Evolutionary conservation across 345 rosid species (phyloP), one percentile per base, ranked within the genome.

Genomic region (Isatis tinctoria): DNA sequence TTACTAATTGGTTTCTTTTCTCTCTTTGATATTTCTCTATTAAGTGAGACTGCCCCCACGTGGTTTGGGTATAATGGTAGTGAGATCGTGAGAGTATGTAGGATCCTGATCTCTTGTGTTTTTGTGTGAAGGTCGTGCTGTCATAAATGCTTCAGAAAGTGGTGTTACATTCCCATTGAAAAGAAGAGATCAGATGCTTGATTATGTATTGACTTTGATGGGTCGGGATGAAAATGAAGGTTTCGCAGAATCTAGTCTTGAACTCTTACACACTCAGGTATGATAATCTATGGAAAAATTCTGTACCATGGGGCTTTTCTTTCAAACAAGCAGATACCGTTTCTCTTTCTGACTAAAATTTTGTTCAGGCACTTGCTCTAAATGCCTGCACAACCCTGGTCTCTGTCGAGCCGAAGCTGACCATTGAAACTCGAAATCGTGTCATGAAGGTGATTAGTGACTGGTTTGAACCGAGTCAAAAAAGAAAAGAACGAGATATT

Each of bases 361-460:
- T 76, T 83, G 65, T 79, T 39, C 69, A 94, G 98, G 95, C 96
- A 51, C 90, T 91, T 76, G 98, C 98, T 80, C 80, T 94, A 69
- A 94, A 83, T 77, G 98, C 98, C 12, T 94, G 98, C 80, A 94
- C 96, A 70, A 94, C 98, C 51, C 79, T 94, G 79, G 98, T 94
- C 67, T 91, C 96, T 0, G 98, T 91, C 75, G 98, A 94, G 83
- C 98, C 98, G 63, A 94, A 88, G 80, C 82, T 94, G 75, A 89
- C 96, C n/a, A 76, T 87, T 16, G 98, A 94, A 70, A 94, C 98
- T 10, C 87, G 98, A 82, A 91, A 94, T 82, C 91, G 80, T 79
- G 87, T 94, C 67, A 66, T 94, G 85, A 94, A 94, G 98, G 98
- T 94, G 76, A 64, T 60, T 75, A 20, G 60, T 65, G 76, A 53